Base-by-base conservation (phyloP, 257 asterid species). In the Phtheirospermum japonicum region DNA sequence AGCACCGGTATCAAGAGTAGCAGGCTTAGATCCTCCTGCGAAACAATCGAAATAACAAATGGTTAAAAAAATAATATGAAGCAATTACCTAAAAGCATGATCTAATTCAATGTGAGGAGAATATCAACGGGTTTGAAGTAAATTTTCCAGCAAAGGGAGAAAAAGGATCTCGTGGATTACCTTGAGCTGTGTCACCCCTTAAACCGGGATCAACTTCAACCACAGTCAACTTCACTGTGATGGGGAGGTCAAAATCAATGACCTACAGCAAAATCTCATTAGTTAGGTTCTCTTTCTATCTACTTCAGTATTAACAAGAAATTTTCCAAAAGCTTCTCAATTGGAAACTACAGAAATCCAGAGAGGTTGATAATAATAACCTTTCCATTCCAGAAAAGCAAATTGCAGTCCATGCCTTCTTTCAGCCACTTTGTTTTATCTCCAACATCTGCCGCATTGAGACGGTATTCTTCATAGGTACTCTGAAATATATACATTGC, bases 391-490 rank as follows among this genome's bases (percentile, higher is more conserved):
- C 97, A 93, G 80, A 89, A 93, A 10, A 93, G 84, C 82, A 93
- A 76, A 76, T 4, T 85, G 84, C 99, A 93, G 80, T 93, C 97
- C 96, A 93, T 93, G 85, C 99, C 99, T 79, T 93, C 99, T 79
- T 93, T 93, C 71, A 93, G 78, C 94, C 94, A 93, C 89, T 86
- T 89, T 4, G 79, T 57, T 80, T 85, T 93, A 54, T 93, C 96
- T 59, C 96, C 97, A 57, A 93, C 96, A 56, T 93, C 97, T 54
- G 83, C 67, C 70, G 72, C 92, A 63, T 87, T 84, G 62, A 93
- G 95, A 63, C 97, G 95, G 74, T 36, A 68, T 80, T 93, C 99
- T 79, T 93, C 99, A 66, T 65, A 93, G 45, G 92, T 61, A 65
- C 2, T 89, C 99, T 92, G 87, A 68, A 82, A 19, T 51, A 69